These are phyloP conservation scores for Helotiales sp. DNA, from an alignment of 2,329 filamentous ascomycete genomes.

Conservation along the genomic window DNA sequence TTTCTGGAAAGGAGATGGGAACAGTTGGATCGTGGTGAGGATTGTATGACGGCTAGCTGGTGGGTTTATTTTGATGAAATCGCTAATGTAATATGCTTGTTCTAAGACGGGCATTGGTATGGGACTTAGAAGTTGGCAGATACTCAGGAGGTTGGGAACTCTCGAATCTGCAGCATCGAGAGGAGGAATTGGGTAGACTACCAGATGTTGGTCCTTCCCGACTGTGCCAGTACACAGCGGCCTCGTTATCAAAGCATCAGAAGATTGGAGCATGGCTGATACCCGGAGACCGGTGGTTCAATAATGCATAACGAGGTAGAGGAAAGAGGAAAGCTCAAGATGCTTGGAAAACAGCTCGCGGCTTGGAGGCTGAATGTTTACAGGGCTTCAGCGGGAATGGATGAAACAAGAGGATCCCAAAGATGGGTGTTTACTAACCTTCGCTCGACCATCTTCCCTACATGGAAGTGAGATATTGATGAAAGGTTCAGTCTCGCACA, in stretches of 20 bases:
- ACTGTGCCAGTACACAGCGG: neutral
- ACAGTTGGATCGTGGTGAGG: constrained; percentile 29
- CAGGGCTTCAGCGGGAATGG: neutral
- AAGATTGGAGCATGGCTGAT: neutral
- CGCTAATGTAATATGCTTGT: constrained; percentile 38
- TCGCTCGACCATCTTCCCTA: neutral
- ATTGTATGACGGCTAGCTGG: constrained; percentile 30
- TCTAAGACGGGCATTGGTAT: constrained; percentile 24
- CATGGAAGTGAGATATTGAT: neutral
- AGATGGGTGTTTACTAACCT: neutral
- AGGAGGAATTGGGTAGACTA: neutral
- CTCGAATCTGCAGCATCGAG: neutral
- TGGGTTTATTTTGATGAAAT: constrained; percentile 39
- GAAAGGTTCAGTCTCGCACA: neutral
- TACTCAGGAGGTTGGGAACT: neutral
- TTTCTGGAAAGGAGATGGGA: constrained; percentile 37
- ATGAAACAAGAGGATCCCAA: neutral
- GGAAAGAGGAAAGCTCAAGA: neutral
- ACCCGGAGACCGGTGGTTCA: neutral
- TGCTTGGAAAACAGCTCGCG: constrained; percentile 7
- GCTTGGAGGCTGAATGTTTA: constrained; percentile 1
- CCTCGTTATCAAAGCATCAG: neutral
- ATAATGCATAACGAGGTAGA: neutral
- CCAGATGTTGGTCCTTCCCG: neutral
- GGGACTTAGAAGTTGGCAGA: neutral